Base-by-base conservation (phyloP, 1,139 yeast species). In the Kurtzmaniella quercitrusa region DNA sequence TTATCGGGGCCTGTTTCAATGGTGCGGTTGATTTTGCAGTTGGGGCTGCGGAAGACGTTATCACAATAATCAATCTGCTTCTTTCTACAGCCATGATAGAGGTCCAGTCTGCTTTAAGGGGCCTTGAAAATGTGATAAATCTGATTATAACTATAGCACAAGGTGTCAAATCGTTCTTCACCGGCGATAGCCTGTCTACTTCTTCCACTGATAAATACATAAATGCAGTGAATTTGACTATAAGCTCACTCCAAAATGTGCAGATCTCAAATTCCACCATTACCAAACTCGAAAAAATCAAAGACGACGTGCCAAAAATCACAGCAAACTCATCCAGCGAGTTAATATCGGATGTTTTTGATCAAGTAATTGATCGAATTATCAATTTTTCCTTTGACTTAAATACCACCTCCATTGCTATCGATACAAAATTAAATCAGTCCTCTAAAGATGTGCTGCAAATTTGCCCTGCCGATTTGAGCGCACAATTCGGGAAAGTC, bases 11-110 rank as follows among this genome's bases (percentile, higher is more conserved):
- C 5, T 77, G 91, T 0, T 68, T 90, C 8, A 81, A 79, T 51
- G 88, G 93, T 2, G 75, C 88, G 0, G 84, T 85, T 1, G 81
- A 81, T 49, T 79, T 81, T 37, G 95, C 95, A 0, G 61, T 85
- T 1, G 87, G 88, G 56, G 78, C 90, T 0, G 80, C 94, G 0
- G 87, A 83, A 53, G 59, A 75, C 1, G 66, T 87, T 2, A 70
- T 89, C 3, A 57, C 62, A 8, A 68, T 73, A 27, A 85, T 88
- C 1, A 87, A 90, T 55, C 63, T 63, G 2, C 81, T 94, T 0
- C 62, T 88, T 1, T 66, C 64, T 1, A 65, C 66, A 0, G 64
- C 82, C 12, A 75, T 89, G 0, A 65, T 68, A 36, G 88, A 80
- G 8, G 66, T 89, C 18, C 82, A 86, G 44, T 71, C 69, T 34